Base-by-base conservation (phyloP, 1,284 basidiomycete genomes). In the Xanthoconium separans region DNA sequence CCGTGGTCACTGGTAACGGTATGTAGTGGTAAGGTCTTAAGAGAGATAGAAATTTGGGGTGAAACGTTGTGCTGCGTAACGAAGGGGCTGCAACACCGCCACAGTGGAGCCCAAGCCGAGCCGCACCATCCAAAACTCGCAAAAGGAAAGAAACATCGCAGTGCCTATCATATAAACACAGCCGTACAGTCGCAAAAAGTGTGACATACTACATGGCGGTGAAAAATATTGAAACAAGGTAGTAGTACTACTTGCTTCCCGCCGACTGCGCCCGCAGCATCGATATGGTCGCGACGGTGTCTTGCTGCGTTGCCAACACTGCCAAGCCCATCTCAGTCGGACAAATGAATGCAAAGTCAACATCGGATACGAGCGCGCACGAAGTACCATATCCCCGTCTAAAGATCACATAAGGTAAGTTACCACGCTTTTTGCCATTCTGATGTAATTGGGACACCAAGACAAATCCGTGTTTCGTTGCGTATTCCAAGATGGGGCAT, bases 221-320 rank as follows among this genome's bases (percentile, higher is more conserved):
- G 27, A 27, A 27, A 27, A 27, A 27, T 27, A 7, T 27, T 27
- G 27, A 27, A 27, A 27, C 27, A 27, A 27, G 27, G 27, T 27
- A 27, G 27, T 27, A 6, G 6, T 27, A 27, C 27, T 27, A 27
- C 48, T 56, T 13, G 29, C 43, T 45, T 51, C 42, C 58, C 61
- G 4, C 73, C 74, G 11, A 69, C 58, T 8, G 77, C 77, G 4
- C 82, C 83, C 1, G 81, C 82, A 22, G 69, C 72, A 58, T 86
- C 84, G 33, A 85, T 84, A n/a, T 66, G n/a, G n/a, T n/a, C n/a
- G n/a, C n/a, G n/a, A n/a, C 71, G 44, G 85, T 75, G 55, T 85
- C 84, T 22, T 78, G 77, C 13, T 69, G 51, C 36, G 61, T 58
- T 33, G 52, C 22, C 22, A 22, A 49, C 15, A 44, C 59, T 65